phyloP scores from a whole-genome alignment of 1,284 basidiomycete species.

The Psilocybe mexicana region DNA sequence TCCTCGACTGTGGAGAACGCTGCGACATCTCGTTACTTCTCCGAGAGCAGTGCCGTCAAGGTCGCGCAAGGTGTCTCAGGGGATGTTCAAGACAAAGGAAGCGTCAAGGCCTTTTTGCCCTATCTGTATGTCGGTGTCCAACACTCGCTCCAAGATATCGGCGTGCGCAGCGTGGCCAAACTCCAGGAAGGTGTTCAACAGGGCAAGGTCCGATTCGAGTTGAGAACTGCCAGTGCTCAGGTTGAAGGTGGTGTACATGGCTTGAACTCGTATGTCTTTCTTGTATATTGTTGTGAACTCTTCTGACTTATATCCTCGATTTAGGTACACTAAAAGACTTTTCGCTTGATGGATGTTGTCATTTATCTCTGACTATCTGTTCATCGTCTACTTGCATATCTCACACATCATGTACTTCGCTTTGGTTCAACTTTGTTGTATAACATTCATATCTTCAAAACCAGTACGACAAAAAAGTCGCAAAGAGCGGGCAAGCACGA shows the following conservation, averaged over 20 bases:
- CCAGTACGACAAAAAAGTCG: no score
- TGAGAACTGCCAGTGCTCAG: constrained; percentile 94
- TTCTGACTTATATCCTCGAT: neutral
- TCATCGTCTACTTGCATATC: neutral
- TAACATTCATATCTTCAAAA: neutral
- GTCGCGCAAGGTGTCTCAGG: constrained; percentile 98
- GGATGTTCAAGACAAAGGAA: constrained; percentile 97
- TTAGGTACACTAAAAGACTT: constrained; percentile 40
- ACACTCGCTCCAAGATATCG: constrained; percentile 96
- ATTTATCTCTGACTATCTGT: neutral
- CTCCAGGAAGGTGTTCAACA: constrained; percentile 60
- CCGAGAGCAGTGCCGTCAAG: constrained; percentile 92
- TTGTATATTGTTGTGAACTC: neutral
- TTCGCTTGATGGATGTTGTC: constrained; percentile 25
- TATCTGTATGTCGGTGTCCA: constrained; percentile 93
- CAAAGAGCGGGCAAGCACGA: no score
- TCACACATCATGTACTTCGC: neutral
- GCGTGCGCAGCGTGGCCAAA: constrained; percentile 67
- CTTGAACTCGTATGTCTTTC: constrained; percentile 68
- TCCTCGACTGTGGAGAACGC: constrained; percentile 81
- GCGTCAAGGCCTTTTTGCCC: constrained; percentile 87
- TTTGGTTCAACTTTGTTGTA: constrained; percentile 1
- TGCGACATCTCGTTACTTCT: constrained; percentile 96
- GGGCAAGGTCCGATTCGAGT: constrained; percentile 79
- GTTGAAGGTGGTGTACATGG: constrained; percentile 96